Base-by-base conservation (phyloP, 768 basidiomycete species). In the Calocera cornea region DNA sequence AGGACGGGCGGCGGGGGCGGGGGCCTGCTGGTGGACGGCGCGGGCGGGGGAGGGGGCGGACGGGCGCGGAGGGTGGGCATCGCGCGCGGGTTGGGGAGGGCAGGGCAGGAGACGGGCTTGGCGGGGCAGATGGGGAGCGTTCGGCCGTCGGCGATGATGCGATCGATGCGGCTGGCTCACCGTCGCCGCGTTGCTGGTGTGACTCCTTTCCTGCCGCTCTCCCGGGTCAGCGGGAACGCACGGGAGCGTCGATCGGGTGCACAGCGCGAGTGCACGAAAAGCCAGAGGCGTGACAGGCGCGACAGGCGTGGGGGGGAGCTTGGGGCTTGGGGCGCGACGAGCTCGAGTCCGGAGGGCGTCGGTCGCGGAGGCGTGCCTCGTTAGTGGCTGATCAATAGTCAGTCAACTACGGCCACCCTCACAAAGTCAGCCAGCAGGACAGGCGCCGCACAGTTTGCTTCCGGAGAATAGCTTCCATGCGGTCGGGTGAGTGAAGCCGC, bases 11-110 rank as follows among this genome's bases (percentile, higher is more conserved):
- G 70, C 14, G 70, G 70, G n/a, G 73, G 72, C 14, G 74, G 67
- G 19, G 64, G 27, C 27, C 71, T 69, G n/a, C 50, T 19, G 24
- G 68, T 40, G n/a, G 73, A 33, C 8, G 73, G 71, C 2, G 72
- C 69, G n/a, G 33, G 41, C 1, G 71, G 40, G 17, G 70, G 68
- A 38, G 36, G 41, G 16, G 64, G 41, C 5, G 64, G 64, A 41
- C 22, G 41, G 33, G 64, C 36, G 34, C 36, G 64, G 19, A 41
- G 36, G 64, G 64, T 19, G 65, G 70, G 54, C 54, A 60, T 60
- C 5, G 10, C 19, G 54, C 19, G 54, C 54, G 24, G 14, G 54
- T 60, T 8, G 24, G 14, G 14, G 31, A 31, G 24, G 44, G 5
- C 7, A 19, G 44, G 44, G 31, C 2, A 60, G 19, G 54, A 33